Percentiles rank a stretch among this genome's conserved stretches.
These are phyloP conservation scores for Carex parvula DNA, from an alignment of 176 grass and related monocot genomes.

Conservation along the genomic window DNA sequence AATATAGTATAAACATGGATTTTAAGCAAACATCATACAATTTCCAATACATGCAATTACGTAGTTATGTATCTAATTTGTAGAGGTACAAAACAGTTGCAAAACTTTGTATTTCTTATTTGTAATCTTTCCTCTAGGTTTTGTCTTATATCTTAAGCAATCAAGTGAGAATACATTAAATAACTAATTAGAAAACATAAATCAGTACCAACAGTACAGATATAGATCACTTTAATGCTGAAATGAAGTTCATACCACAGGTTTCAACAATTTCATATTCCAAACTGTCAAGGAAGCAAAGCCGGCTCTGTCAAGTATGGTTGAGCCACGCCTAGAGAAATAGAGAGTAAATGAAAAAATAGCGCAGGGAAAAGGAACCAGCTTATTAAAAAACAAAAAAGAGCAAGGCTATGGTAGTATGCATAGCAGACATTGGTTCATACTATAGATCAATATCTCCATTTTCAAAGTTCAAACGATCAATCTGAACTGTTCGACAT, in stretches of 20 bases:
- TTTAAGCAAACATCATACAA: neutral
- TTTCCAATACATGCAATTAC: neutral
- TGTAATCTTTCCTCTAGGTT: neutral
- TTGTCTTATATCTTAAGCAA: neutral
- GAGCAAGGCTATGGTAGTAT: too few species aligned
- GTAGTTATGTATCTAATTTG: neutral
- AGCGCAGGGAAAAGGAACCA: constrained; percentile 5
- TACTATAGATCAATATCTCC: too few species aligned
- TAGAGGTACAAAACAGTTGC: neutral
- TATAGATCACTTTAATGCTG: neutral
- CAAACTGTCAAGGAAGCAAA: constrained; percentile 93
- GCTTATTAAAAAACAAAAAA: neutral
- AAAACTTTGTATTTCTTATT: neutral
- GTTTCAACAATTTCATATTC: constrained; percentile 98
- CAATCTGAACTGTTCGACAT: too few species aligned
- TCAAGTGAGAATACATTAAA: constrained; percentile 17
- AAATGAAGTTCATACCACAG: constrained; percentile 49
- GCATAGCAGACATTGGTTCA: too few species aligned
- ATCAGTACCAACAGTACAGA: neutral
- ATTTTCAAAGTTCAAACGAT: too few species aligned
- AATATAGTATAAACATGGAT: neutral
- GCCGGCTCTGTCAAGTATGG: constrained; percentile 63
- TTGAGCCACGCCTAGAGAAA: constrained; percentile 52
- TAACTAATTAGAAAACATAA: constrained; percentile 27
- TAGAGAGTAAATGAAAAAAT: constrained; percentile 33